Conservation (phyloP, 495 filamentous ascomycete species). For the Aspergillus sparsus region DNA sequence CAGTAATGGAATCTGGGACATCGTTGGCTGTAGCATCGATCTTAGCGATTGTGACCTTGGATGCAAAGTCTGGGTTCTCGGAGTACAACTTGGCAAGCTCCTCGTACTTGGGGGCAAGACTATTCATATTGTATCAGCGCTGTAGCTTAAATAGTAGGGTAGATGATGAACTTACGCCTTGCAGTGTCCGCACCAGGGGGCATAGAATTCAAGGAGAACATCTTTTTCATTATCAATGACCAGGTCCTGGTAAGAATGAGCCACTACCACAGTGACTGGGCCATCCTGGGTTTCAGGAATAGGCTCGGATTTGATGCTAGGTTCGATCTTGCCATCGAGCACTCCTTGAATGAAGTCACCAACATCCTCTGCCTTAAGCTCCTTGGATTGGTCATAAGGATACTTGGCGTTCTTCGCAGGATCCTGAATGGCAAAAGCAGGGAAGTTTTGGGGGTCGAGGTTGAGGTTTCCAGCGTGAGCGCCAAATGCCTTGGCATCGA, state of each 20-base stretch:
- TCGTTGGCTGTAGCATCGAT: constrained; percentile 97
- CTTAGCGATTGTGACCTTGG: constrained; percentile 93
- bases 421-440: constrained; percentile 97
- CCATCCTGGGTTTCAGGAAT: constrained; percentile 95
- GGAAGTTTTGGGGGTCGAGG: constrained; percentile 92
- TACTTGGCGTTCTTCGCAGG: constrained; percentile 95
- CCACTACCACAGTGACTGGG: constrained; percentile 84
- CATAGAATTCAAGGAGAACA: constrained; percentile 97
- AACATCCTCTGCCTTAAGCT: constrained; percentile 73
- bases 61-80: constrained; percentile 65
- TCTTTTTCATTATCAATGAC: constrained; percentile 95
- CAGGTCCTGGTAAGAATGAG: constrained; percentile 89
- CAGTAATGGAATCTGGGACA: constrained; percentile 92
- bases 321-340: constrained; percentile 81
- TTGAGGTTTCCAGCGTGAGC: constrained; percentile 97
- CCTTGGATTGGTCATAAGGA: constrained; percentile 84
- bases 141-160: neutral
- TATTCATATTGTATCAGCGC: constrained; percentile 29
- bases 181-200: constrained; percentile 99
- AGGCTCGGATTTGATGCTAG: constrained; percentile 97
- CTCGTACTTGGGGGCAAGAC: constrained; percentile 70
- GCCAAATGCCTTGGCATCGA: constrained; percentile 93
- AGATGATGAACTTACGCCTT: constrained; percentile 62
- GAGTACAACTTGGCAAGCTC: constrained; percentile 83
- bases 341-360: constrained; percentile 87